A percentile compares a stretch with the other conserved stretches of the same genome.
Evolutionary conservation across 164 flowering plant genomes (phyloP).

Genomic region (Vitis labrusca): DNA sequence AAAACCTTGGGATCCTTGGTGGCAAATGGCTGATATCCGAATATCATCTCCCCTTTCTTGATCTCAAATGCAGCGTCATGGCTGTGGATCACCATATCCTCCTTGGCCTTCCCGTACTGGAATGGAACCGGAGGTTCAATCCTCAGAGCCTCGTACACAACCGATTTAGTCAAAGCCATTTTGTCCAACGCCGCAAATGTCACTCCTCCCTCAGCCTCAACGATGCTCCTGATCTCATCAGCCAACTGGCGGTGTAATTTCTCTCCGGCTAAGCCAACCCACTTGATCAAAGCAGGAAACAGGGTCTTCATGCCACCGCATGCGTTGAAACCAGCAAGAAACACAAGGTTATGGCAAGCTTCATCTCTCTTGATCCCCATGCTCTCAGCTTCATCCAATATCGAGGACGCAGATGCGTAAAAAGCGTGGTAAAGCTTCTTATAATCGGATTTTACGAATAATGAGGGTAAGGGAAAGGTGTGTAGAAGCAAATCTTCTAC

Average conservation of each 20-base stretch:
- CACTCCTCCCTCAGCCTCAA: neutral
- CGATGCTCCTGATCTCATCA: slow-evolving; percentile 26
- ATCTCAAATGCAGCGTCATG: too few species aligned
- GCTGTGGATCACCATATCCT: too few species aligned
- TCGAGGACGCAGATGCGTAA: neutral
- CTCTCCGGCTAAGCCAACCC: slow-evolving; percentile 26
- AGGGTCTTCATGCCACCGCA: slow-evolving; percentile 29
- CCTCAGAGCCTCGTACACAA: too few species aligned
- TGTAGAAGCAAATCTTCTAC: slow-evolving; percentile 28
- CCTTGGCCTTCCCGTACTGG: too few species aligned
- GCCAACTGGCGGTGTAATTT: slow-evolving; percentile 26
- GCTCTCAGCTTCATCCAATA: slow-evolving; percentile 32
- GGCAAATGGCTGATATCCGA: too few species aligned
- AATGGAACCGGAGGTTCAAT: too few species aligned
- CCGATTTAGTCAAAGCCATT: too few species aligned
- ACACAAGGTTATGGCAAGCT: slow-evolving; percentile 36
- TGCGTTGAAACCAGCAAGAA: slow-evolving; percentile 27
- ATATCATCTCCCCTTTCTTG: too few species aligned
- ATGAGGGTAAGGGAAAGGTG: slow-evolving; percentile 27
- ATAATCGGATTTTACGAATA: slow-evolving; percentile 21
- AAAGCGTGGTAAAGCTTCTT: slow-evolving; percentile 25
- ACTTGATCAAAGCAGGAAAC: slow-evolving; percentile 32
- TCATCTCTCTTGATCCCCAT: slow-evolving; percentile 31
- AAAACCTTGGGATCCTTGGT: too few species aligned
- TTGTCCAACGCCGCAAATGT: too few species aligned